Evolutionary conservation across 495 filamentous ascomycete genomes (phyloP), one percentile per base, ranked within the genome.

Genomic region (Friedmanniomyces endolithicus): DNA sequence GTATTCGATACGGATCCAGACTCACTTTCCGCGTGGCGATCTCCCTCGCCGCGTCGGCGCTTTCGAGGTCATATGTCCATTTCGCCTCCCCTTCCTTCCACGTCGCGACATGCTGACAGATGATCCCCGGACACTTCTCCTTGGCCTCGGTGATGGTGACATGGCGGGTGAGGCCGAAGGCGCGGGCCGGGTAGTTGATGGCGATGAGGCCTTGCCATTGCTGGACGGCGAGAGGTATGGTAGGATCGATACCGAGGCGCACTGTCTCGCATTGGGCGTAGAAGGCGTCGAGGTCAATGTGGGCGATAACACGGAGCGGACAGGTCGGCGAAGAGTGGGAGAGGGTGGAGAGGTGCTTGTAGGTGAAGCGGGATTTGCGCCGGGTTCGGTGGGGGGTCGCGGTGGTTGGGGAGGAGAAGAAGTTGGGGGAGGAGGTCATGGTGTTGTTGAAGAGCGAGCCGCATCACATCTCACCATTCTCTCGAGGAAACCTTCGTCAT

Each of bases 261-360:
- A 94, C 82, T 76, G 87, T 89, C 68, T 97, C 92, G 60, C 85
- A 95, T 76, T 98, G 92, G 3, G 94, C 92, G 63, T 98, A 98
- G 70, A 97, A 97, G 46, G 90, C 92, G 77, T 98, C 92, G 58
- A 98, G 81, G 67, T 98, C 92, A 55, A 97, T 78, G 64, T 96
- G 92, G 19, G 89, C 87, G 48, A 95, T 81, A 12, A 90, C 84
- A 48, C 92, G 82, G 16, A 98, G 75, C 16, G 89, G 92, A 48
- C 81, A 87, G 4, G 79, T 78, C 0, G 81, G 73, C 1, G 81
- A 82, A 53, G 78, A 86, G 12, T 81, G 75, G 20, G 81, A 77
- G 35, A 97, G 80, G 43, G 88, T 82, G 12, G 76, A 70, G 20
- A 98, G 75, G 31, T 97, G 83, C 45, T 85, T 85, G 64, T 85